These are phyloP conservation scores for Pseudocercospora pini-densiflorae DNA, from an alignment of 2,329 filamentous ascomycete genomes.

Conservation along the genomic window DNA sequence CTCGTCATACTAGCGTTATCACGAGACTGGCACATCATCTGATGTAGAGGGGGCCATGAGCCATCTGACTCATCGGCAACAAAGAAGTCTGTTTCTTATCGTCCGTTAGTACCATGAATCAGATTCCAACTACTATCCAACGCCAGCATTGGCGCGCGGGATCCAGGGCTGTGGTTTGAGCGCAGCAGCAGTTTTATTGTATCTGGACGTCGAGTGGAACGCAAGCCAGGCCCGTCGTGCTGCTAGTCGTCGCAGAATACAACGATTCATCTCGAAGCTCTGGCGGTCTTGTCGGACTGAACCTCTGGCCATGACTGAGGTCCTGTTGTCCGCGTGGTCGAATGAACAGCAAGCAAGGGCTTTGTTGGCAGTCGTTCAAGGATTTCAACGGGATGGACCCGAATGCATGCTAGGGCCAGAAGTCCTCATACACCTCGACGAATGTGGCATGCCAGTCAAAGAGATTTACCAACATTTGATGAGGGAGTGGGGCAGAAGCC, in stretches of 20 bases:
- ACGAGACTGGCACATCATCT: background rate
- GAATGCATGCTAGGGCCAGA: background rate
- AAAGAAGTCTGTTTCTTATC: background rate
- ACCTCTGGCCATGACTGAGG: background rate
- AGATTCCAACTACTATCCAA: background rate
- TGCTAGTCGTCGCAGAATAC: background rate
- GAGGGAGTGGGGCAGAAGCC: background rate
- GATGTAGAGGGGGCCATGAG: too few species aligned
- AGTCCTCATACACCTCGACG: background rate
- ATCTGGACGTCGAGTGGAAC: background rate
- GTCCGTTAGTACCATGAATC: background rate
- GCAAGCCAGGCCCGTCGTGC: background rate
- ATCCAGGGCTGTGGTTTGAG: background rate
- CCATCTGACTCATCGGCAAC: background rate
- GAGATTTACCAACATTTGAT: background rate
- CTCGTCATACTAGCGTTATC: background rate
- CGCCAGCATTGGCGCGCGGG: background rate
- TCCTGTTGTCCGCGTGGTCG: background rate
- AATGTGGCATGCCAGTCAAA: background rate
- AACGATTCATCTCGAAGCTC: background rate
- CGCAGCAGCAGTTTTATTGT: background rate
- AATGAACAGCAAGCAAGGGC: background rate
- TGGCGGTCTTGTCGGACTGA: background rate
- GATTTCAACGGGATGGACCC: background rate
- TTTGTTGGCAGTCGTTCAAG: background rate